These are phyloP conservation scores for Hymenoscyphus repandus DNA, from an alignment of 2,329 filamentous ascomycete species.

Conservation along the genomic window DNA sequence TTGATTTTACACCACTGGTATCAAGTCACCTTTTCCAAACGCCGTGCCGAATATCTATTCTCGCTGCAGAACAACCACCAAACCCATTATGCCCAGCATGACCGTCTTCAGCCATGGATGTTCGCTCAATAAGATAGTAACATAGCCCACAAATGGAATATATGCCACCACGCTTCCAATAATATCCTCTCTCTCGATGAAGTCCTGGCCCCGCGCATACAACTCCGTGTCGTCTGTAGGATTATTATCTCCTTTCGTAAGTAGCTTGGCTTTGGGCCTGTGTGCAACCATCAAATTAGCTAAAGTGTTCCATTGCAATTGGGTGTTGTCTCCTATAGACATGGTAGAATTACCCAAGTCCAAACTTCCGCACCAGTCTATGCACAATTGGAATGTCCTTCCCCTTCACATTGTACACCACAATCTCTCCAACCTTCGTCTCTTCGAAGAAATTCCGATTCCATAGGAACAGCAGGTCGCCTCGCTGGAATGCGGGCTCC, in stretches of 20 bases:
- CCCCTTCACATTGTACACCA: conserved; percentile 69
- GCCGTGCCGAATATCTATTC: conserved; percentile 49
- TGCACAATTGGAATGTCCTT: conserved; percentile 99
- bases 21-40: conserved; percentile 21
- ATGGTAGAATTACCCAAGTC: conserved; percentile 44
- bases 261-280: conserved; percentile 59
- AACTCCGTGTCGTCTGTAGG: conserved; percentile 85
- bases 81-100: conserved; percentile 89
- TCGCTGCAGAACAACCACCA: conserved; percentile 86
- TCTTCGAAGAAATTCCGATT: conserved; percentile 48
- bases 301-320: not conserved
- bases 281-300: conserved; percentile 5
- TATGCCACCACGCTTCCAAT: conserved; percentile 90
- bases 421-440: conserved; percentile 65
- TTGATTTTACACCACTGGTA: conserved; percentile 8
- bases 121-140: conserved; percentile 92
- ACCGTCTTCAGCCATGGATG: conserved; percentile 96
- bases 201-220: conserved; percentile 82
- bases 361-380: conserved; percentile 74
- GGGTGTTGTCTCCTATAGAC: not conserved
- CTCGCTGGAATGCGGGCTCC: conserved; percentile 57
- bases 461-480: conserved; percentile 55
- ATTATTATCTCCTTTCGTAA: conserved; percentile 99
- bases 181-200: conserved; percentile 80
- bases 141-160: conserved; percentile 92